Base-by-base conservation (phyloP, 345 rosid genomes). In the Boechera retrofracta region DNA sequence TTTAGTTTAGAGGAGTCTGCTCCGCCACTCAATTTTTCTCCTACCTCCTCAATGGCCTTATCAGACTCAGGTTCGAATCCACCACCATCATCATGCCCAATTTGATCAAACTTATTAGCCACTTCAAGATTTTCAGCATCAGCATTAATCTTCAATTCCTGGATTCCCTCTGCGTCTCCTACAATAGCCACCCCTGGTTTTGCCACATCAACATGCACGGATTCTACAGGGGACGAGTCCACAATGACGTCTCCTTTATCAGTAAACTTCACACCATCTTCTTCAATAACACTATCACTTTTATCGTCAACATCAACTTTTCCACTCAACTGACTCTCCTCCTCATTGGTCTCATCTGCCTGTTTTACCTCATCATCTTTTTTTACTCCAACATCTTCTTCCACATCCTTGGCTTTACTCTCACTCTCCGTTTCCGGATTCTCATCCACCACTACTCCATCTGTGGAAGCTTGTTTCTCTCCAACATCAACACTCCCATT, bases 71-170 rank as follows among this genome's bases (percentile, higher is more conserved):
- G 44, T 64, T 77, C 61, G 32, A 41, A 4, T 51, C 64, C 70
- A 69, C 69, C 69, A 61, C 45, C 72, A 63, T 71, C 81, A 60
- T 56, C 79, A 59, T 44, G 48, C 35, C 67, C 79, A 75, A 81
- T 67, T 32, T 65, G 80, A 71, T 85, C 83, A 80, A 87, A 84
- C 55, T 80, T 85, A 82, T 86, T 87, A 64, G 82, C 85, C 78
- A 86, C 74, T 71, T 76, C 47, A 72, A 73, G 77, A 3, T 62
- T 71, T 59, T 52, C 81, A 44, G 77, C 85, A 80, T 60, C 71
- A 35, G 58, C 86, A 45, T 51, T 56, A 77, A 49, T 31, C 55
- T 77, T 85, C 57, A 77, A 15, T 38, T 77, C 75, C 78, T 82
- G 76, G 67, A 16, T 48, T 48, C 77, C 86, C 29, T 71, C 87